Base-by-base conservation (phyloP, 768 basidiomycete genomes). In the Rhodotorula diobovata region DNA sequence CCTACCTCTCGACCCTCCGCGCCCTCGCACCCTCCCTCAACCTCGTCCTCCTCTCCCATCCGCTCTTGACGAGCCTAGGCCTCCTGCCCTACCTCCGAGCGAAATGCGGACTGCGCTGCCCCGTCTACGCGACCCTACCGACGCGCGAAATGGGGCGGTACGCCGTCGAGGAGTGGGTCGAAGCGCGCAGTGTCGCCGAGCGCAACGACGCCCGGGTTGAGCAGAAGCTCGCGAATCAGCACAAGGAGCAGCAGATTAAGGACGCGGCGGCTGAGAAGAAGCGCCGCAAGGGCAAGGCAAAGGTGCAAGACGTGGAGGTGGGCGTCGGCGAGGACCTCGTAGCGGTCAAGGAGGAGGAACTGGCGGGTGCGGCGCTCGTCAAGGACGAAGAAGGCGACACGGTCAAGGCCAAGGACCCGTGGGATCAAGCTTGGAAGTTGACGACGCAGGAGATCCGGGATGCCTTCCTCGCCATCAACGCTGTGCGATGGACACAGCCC, bases 131-230 rank as follows among this genome's bases (percentile, higher is more conserved):
- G 0, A 95, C 94, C 5, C 85, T 97, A 37, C 95, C 95, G 48
- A 93, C 96, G 0, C 91, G 94, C 76, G 92, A 94, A 66, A 95
- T 93, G 89, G 95, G 90, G 9, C 85, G 91, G 45, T 91, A 97
- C 54, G 91, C 91, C 25, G 89, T 90, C 4, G 85, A 89, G 12
- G 92, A 97, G 80, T 93, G 96, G 77, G 85, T 89, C 1, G 91
- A 93, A 76, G 87, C 87, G 23, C 84, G 92, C 77, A 78, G 80
- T 32, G 74, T 71, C 0, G 81, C 82, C 68, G 73, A 77, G 53
- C 34, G 68, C 32, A 80, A 79, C 53, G 71, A 71, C 39, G 48
- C n/a, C 0, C 37, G 66, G 45, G 46, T 67, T 34, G 30, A 41
- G 21, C 56, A 61, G 48, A 55, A 39, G n/a, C 48, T 72, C 20